A percentile compares a stretch with the other conserved stretches of the same genome.
Conservation (phyloP, 2,329 filamentous ascomycete species). For the Trichoderma afroharzianum region DNA sequence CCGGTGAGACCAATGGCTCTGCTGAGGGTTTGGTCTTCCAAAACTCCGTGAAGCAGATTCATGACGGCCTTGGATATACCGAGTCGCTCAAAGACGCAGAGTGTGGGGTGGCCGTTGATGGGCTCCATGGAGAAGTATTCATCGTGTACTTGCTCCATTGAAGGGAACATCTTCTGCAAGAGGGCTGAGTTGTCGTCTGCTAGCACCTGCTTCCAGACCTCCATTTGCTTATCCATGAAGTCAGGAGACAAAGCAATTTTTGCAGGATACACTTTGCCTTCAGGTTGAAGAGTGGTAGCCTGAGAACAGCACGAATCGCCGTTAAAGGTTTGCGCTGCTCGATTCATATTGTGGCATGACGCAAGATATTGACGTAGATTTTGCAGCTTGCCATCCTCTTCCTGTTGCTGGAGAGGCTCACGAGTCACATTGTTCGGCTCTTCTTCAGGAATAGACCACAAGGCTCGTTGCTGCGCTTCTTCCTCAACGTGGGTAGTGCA, state of each 20-base stretch:
- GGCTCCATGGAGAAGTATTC: slow-evolving; percentile 27
- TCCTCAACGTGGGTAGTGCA: not conserved
- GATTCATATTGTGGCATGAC: not conserved
- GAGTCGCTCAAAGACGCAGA: slow-evolving; percentile 33
- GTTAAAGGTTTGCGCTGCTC: not conserved
- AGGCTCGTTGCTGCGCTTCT: not conserved
- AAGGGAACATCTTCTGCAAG: slow-evolving; percentile 27
- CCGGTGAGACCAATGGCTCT: slow-evolving; percentile 29
- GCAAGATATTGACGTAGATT: not conserved
- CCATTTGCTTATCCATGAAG: not conserved
- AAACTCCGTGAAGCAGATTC: slow-evolving; percentile 30
- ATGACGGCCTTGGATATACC: slow-evolving; percentile 35
- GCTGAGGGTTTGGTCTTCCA: slow-evolving; percentile 28
- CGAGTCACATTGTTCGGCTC: not conserved
- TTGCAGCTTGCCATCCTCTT: not conserved
- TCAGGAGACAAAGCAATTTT: not conserved
- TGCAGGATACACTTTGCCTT: not conserved
- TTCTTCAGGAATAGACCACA: not conserved
- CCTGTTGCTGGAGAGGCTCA: not conserved
- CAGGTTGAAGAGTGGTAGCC: slow-evolving; percentile 19
- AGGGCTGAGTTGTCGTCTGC: not conserved
- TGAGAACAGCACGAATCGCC: slow-evolving; percentile 9
- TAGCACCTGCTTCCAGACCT: not conserved
- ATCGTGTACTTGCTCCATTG: slow-evolving; percentile 34
- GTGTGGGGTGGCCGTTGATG: slow-evolving; percentile 33